Percentiles rank a stretch among this genome's conserved stretches.
Evolutionary conservation across 495 filamentous ascomycete genomes (phyloP).

Genomic region (Hypoxylon fuscum): DNA sequence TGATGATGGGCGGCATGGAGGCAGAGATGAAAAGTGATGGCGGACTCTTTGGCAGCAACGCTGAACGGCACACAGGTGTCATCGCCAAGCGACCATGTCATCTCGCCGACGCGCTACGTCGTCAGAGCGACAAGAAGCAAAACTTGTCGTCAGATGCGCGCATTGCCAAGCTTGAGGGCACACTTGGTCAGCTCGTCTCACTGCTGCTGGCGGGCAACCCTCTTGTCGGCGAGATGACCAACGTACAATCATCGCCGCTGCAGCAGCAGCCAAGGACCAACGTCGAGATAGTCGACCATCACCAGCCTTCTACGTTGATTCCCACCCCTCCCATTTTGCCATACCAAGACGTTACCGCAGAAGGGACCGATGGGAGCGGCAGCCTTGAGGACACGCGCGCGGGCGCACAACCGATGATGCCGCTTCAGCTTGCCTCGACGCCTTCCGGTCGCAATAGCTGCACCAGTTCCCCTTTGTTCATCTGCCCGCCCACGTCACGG

Average conservation of each 20-base stretch:
- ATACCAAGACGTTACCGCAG: not conserved
- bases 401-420: slow-evolving; percentile 33
- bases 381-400: not conserved
- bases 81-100: slow-evolving; percentile 47
- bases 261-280: not conserved
- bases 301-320: not conserved
- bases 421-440: slow-evolving; percentile 39
- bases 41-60: not conserved
- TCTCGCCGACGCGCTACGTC: slow-evolving; percentile 44
- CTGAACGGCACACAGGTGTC: slow-evolving; percentile 45
- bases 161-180: slow-evolving; percentile 56
- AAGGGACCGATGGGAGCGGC: not conserved
- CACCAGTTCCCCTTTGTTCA: slow-evolving; percentile 52
- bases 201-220: slow-evolving; percentile 18
- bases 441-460: slow-evolving; percentile 49
- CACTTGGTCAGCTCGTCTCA: slow-evolving; percentile 58
- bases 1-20: not conserved
- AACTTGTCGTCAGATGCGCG: slow-evolving; percentile 26
- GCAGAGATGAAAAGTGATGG: no score
- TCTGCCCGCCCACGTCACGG: slow-evolving; percentile 48
- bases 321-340: not conserved
- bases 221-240: not conserved
- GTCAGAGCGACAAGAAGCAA: slow-evolving; percentile 3
- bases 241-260: not conserved
- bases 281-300: not conserved